A percentile compares a stretch with the other conserved stretches of the same genome.
Conservation (phyloP, 192 early-diverging fungal genomes). For the Coemansia sp. region DNA sequence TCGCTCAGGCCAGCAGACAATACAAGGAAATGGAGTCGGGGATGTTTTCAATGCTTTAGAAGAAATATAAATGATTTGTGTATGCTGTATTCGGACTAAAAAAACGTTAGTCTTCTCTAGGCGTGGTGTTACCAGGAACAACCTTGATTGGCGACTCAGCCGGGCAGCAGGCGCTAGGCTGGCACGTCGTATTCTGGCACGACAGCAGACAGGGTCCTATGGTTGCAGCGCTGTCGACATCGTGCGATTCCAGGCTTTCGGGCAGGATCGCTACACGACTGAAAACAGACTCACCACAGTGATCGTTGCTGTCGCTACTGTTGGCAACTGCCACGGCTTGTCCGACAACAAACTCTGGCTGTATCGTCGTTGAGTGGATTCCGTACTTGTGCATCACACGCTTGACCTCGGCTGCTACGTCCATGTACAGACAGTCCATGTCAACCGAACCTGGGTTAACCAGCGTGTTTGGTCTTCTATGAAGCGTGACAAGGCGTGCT, state of each 20-base stretch:
- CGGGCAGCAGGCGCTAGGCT: slow-evolving; percentile 49
- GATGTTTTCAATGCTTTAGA: slow-evolving; percentile 28
- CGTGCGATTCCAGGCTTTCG: slow-evolving; percentile 8
- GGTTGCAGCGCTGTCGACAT: slow-evolving; percentile 22
- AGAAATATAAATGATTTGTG: not conserved
- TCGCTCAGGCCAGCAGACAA: slow-evolving; percentile 44
- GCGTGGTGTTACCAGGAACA: slow-evolving; percentile 15
- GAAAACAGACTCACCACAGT: slow-evolving; percentile 26
- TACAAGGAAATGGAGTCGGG: slow-evolving; percentile 49
- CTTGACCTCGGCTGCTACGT: slow-evolving; percentile 69
- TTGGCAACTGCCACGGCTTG: slow-evolving; percentile 36
- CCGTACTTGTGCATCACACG: slow-evolving; percentile 73
- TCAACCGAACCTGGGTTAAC: slow-evolving; percentile 26
- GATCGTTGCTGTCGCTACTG: slow-evolving; percentile 13
- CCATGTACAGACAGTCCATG: slow-evolving; percentile 65
- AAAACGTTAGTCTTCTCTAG: not conserved
- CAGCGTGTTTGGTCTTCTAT: no score
- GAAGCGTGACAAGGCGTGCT: no score
- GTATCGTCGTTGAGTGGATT: slow-evolving; percentile 86
- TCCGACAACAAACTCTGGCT: slow-evolving; percentile 79
- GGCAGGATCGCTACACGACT: slow-evolving; percentile 41
- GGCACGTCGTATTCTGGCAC: slow-evolving; percentile 30
- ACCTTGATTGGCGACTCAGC: slow-evolving; percentile 47
- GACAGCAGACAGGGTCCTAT: slow-evolving; percentile 46
- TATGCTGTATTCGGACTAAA: no score